Evolutionary conservation across 768 basidiomycete species (phyloP).

Genomic region (Melanogaster broomeanus): DNA sequence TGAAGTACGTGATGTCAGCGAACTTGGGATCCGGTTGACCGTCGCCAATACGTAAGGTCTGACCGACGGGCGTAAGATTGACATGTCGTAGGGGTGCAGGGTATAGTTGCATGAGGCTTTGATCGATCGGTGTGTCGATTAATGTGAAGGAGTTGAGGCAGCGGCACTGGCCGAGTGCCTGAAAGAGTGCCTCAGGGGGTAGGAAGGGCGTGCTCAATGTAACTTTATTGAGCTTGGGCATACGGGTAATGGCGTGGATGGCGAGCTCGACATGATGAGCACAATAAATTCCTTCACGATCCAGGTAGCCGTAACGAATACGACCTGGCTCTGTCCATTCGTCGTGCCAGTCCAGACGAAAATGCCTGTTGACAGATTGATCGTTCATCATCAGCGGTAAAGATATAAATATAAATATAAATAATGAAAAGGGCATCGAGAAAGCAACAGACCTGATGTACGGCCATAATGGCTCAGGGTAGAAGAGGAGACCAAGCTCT

Average conservation of each 20-base stretch:
- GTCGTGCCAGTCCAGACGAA: constrained; percentile 36
- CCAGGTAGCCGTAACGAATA: constrained; percentile 32
- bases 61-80: constrained; percentile 35
- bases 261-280: constrained; percentile 28
- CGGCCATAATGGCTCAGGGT: constrained; percentile 30
- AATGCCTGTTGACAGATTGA: constrained; percentile 21
- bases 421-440: neutral
- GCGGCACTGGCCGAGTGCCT: constrained; percentile 27
- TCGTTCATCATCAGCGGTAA: no score
- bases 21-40: constrained; percentile 34
- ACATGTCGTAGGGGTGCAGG: constrained; percentile 25
- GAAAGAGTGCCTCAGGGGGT: constrained; percentile 31
- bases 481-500: constrained; percentile 27
- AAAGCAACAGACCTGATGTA: constrained; percentile 27
- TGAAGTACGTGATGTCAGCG: constrained; percentile 34
- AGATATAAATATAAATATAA: neutral
- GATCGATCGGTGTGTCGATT: constrained; percentile 37
- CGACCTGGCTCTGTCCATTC: constrained; percentile 38
- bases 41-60: constrained; percentile 35
- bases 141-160: constrained; percentile 28
- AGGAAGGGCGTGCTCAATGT: constrained; percentile 34
- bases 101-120: constrained; percentile 33
- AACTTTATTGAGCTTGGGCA: constrained; percentile 32
- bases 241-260: constrained; percentile 24
- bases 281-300: constrained; percentile 34